These are phyloP conservation scores for Monosporascus sp. DNA, from an alignment of 2,329 filamentous ascomycete genomes.

Conservation along the genomic window DNA sequence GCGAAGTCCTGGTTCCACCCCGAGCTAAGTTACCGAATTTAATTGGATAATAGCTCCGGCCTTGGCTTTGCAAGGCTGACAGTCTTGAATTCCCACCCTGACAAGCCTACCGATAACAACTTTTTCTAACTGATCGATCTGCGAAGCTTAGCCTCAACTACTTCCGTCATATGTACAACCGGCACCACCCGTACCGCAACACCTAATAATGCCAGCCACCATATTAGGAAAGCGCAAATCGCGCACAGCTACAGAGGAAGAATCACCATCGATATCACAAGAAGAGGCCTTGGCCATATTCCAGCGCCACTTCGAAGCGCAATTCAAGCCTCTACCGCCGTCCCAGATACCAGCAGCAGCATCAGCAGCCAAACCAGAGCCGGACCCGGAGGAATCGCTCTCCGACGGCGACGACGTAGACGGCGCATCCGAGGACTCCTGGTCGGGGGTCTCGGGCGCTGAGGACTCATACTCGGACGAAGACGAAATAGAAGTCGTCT, in stretches of 20 bases:
- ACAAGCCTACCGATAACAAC: no score
- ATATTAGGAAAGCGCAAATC: conserved; percentile 48
- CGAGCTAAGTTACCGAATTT: background rate
- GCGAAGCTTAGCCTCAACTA: no score
- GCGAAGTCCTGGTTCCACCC: background rate
- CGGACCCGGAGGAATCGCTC: conserved; percentile 31
- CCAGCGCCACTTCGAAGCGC: conserved; percentile 78
- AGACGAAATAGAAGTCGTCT: conserved; percentile 53
- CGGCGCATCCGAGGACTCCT: conserved; percentile 34
- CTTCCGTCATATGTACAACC: no score
- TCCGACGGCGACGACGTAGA: conserved; percentile 16
- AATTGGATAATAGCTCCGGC: background rate
- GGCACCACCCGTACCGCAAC: no score
- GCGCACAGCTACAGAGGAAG: conserved; percentile 13
- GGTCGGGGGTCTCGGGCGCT: conserved; percentile 58
- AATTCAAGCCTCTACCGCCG: conserved; percentile 67
- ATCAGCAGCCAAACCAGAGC: conserved; percentile 21
- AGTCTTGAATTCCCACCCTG: no score
- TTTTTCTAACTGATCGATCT: no score
- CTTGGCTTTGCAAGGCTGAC: no score
- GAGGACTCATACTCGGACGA: conserved; percentile 26
- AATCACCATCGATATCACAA: conserved; percentile 27
- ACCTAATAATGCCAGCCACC: conserved; percentile 11
- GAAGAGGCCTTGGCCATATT: conserved; percentile 70
- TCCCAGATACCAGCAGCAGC: conserved; percentile 7